Percentiles rank a stretch among this genome's conserved stretches.
Conservation (phyloP, 2,329 filamentous ascomycete genomes). For the Celoporthe dispersa region DNA sequence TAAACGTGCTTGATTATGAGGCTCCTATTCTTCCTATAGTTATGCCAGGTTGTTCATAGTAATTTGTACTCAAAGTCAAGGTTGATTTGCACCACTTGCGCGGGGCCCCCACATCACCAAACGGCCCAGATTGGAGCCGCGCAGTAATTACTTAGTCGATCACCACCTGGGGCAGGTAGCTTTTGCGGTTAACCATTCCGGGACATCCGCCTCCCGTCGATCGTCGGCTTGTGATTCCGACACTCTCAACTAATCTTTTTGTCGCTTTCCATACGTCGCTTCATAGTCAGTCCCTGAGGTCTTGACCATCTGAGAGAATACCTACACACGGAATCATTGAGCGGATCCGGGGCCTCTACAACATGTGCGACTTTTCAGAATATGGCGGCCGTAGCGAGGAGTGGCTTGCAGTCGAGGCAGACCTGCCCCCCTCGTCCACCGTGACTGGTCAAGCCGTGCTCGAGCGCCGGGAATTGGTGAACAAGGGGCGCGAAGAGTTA, state of each 20-base stretch:
- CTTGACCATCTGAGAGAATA: not conserved
- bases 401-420: slow-evolving; percentile 17
- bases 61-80: not conserved
- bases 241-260: not conserved
- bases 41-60: not conserved
- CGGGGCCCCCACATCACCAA: not conserved
- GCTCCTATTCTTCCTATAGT: not conserved
- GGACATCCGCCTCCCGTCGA: not conserved
- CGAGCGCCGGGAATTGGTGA: slow-evolving; percentile 11
- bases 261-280: not conserved
- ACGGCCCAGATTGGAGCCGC: not conserved
- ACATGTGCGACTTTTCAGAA: slow-evolving; percentile 14
- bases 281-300: not conserved
- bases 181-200: slow-evolving; percentile 7
- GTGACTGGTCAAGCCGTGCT: slow-evolving; percentile 6
- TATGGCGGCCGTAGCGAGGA: slow-evolving; percentile 9
- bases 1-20: not conserved
- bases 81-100: not conserved
- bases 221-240: not conserved
- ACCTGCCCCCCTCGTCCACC: slow-evolving; percentile 2
- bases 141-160: not conserved
- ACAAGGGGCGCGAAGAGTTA: slow-evolving; percentile 12
- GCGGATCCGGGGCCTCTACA: not conserved
- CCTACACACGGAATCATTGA: not conserved
- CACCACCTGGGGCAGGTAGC: not conserved